Evolutionary conservation across 495 filamentous ascomycete genomes (phyloP), one percentile per base, ranked within the genome.

Genomic region (Entonaema liquescens): DNA sequence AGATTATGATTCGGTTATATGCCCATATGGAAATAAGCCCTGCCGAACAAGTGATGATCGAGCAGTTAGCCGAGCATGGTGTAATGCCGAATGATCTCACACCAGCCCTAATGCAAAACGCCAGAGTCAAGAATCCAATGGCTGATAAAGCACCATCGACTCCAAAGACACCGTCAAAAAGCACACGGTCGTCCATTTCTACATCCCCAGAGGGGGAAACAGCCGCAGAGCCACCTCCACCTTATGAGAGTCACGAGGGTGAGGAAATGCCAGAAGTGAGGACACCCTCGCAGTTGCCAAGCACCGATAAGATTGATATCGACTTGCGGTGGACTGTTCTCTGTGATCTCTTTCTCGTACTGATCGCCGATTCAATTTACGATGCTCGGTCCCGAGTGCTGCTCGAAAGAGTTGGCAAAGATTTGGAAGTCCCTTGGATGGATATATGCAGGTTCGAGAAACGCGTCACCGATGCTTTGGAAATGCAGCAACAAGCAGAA

Each of bases 381-480:
- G 95, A 99, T 78, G 85, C 94, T 5, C 89, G 95, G 33, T 98
- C 96, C 2, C 89, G 95, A 68, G 85, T 89, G 19, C 82, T 99
- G 55, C 85, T 99, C 0, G 96, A 98, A 80, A 84, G 85, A 47
- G 93, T 98, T 1, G 94, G 91, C 44, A 83, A 85, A 56, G 89
- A 89, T 67, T 85, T 99, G 72, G 88, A 90, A 35, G 87, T 99
- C 9, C 84, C 92, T 15, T 97, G 93, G 94, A 83, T 95, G 56
- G 96, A 98, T 59, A 96, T 99, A 60, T 95, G 93, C 77, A 88
- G 92, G 33, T 99, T 99, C 74, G 95, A 99, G 79, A 98, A 98
- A 81, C 92, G 94, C 29, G 94, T 98, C 17, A 97, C 95, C 15
- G 95, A 99, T 78, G 93, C 96, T 12, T 83, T 99, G 21, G 95